phyloP scores from a whole-genome alignment of 306 rosid genomes.

The Albizia julibrissin region DNA sequence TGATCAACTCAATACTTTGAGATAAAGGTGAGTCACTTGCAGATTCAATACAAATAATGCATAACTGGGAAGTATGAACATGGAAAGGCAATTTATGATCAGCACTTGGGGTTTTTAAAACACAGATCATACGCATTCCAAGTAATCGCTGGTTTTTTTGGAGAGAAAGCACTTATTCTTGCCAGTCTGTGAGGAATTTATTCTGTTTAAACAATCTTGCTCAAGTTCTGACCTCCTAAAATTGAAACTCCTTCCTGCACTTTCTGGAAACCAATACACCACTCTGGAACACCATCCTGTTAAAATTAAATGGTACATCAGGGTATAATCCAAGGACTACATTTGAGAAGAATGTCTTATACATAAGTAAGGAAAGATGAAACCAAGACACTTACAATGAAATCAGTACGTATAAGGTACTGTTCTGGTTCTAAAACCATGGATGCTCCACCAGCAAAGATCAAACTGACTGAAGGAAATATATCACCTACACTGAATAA shows the following conservation, averaged over 20 bases:
- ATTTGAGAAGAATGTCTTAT: conserved; percentile 35
- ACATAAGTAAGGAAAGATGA: background rate
- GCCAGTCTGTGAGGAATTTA: conserved; percentile 6
- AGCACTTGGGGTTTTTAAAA: background rate
- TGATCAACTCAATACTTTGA: conserved; percentile 16
- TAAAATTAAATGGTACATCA: conserved; percentile 25
- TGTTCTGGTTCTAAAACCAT: conserved; percentile 89
- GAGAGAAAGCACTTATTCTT: conserved; percentile 5
- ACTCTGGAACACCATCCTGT: conserved; percentile 82
- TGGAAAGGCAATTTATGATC: conserved; percentile 13
- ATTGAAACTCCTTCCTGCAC: conserved; percentile 73
- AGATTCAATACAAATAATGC: conserved; percentile 3
- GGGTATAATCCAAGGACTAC: conserved; percentile 13
- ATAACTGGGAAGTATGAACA: conserved; percentile 8
- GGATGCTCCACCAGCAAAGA: conserved; percentile 86
- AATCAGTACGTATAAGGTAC: conserved; percentile 73
- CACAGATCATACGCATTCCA: background rate
- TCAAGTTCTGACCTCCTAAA: conserved; percentile 81
- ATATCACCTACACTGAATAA: conserved; percentile 69
- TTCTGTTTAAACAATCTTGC: conserved; percentile 7
- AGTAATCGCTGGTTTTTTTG: background rate
- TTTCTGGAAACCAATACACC: conserved; percentile 96
- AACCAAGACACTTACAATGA: conserved; percentile 58
- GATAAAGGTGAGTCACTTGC: background rate
- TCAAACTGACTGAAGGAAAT: conserved; percentile 88